Conservation (phyloP, 2,329 filamentous ascomycete species). For the Scopulariopsis brevicaulis region DNA sequence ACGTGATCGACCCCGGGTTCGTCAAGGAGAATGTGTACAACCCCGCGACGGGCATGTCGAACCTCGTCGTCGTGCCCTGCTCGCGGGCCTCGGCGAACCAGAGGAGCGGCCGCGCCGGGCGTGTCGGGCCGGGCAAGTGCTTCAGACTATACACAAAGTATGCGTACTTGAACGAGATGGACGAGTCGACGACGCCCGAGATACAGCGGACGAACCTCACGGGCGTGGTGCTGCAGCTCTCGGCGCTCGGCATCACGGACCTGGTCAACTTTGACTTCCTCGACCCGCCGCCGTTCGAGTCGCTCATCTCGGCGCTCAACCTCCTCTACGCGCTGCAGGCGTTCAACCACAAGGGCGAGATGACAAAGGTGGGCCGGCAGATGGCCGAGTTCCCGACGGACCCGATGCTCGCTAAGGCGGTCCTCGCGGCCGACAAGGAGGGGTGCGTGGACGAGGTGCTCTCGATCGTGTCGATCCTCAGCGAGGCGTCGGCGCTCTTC, state of each 20-base stretch:
- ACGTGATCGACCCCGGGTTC: conserved; percentile 91
- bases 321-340: conserved; percentile 85
- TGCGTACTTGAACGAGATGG: conserved; percentile 89
- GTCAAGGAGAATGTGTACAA: conserved; percentile 96
- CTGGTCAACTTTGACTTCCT: conserved; percentile 93
- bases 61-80: conserved; percentile 80
- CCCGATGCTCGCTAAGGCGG: conserved; percentile 79
- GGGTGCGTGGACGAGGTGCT: conserved; percentile 91
- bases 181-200: conserved; percentile 84
- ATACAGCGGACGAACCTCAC: conserved; percentile 87
- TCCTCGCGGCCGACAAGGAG: conserved; percentile 79
- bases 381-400: conserved; percentile 95
- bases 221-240: conserved; percentile 72
- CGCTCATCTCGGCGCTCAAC: conserved; percentile 79
- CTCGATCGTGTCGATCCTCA: conserved; percentile 87
- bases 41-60: conserved; percentile 83
- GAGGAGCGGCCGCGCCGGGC: conserved; percentile 81
- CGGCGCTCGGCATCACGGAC: conserved; percentile 84
- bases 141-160: conserved; percentile 91
- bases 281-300: conserved; percentile 83
- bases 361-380: conserved; percentile 84
- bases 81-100: conserved; percentile 90
- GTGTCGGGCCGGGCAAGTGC: conserved; percentile 84
- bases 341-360: conserved; percentile 74
- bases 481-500: conserved; percentile 80